These are phyloP conservation scores for Escallonia herrerae DNA, from an alignment of 129 eudicot genomes.

Conservation along the genomic window DNA sequence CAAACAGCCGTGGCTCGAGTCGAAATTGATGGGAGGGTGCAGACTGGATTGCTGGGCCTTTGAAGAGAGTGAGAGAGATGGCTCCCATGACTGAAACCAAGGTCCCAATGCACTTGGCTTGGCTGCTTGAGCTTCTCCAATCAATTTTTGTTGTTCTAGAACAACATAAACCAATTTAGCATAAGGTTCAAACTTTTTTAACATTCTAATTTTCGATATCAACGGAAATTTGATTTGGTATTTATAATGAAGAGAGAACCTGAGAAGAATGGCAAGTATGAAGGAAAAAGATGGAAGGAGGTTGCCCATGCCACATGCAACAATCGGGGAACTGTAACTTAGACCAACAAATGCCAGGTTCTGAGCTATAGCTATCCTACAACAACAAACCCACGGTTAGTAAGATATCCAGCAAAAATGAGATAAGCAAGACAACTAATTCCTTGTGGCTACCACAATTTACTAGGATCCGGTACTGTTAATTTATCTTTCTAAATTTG, in stretches of 20 bases:
- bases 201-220: no score
- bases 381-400: background rate
- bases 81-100: slow-evolving; percentile 61
- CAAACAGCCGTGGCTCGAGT: slow-evolving; percentile 25
- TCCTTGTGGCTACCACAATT: no score
- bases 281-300: slow-evolving; percentile 38
- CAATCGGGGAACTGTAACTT: slow-evolving; percentile 49
- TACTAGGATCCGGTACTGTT: no score
- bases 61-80: slow-evolving; percentile 27
- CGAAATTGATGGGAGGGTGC: slow-evolving; percentile 27
- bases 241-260: slow-evolving; percentile 17
- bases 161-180: background rate
- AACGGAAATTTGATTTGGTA: no score
- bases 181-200: no score
- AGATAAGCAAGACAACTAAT: no score
- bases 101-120: slow-evolving; percentile 43
- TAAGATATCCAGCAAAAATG: background rate
- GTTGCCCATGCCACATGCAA: slow-evolving; percentile 42
- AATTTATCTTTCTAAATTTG: no score
- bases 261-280: slow-evolving; percentile 28
- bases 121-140: slow-evolving; percentile 44
- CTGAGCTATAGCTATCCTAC: slow-evolving; percentile 43
- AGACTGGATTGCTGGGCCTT: slow-evolving; percentile 52
- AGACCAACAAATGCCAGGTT: slow-evolving; percentile 45
- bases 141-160: slow-evolving; percentile 46